Conservation (phyloP, 768 basidiomycete species). For the Collybia sordida region DNA sequence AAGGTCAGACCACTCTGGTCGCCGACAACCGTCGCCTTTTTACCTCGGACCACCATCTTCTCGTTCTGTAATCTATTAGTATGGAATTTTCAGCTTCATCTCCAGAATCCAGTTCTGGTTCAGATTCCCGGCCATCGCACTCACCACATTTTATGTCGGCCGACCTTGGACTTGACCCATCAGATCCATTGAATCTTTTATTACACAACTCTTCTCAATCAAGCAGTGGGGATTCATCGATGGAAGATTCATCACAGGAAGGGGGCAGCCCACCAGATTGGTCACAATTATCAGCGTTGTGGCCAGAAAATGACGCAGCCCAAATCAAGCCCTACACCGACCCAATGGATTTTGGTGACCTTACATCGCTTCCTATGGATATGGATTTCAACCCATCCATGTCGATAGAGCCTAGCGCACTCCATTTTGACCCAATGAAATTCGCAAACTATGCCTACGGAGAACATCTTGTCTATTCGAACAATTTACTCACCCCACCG, state of each 20-base stretch:
- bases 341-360: constrained; percentile 40
- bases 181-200: constrained; percentile 59
- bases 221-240: constrained; percentile 27
- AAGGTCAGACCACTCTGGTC: constrained; percentile 12
- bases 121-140: constrained; percentile 12
- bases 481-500: constrained; percentile 21
- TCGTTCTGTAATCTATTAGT: not conserved
- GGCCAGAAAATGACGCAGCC: constrained; percentile 35
- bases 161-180: constrained; percentile 51
- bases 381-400: constrained; percentile 61
- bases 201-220: constrained; percentile 43
- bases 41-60: constrained; percentile 5
- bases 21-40: not conserved
- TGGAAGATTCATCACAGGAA: constrained; percentile 30
- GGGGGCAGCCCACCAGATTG: constrained; percentile 45
- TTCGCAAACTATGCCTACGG: constrained; percentile 25
- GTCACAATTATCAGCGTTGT: constrained; percentile 52
- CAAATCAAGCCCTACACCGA: constrained; percentile 35
- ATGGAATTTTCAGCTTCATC: constrained; percentile 15
- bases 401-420: constrained; percentile 62
- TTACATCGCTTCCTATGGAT: constrained; percentile 47
- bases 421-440: constrained; percentile 47
- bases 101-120: constrained; percentile 15
- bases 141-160: constrained; percentile 29
- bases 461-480: constrained; percentile 18